These are phyloP conservation scores for Volvox reticuliferus DNA, from an alignment of 139 green algal genomes.

Conservation along the genomic window DNA sequence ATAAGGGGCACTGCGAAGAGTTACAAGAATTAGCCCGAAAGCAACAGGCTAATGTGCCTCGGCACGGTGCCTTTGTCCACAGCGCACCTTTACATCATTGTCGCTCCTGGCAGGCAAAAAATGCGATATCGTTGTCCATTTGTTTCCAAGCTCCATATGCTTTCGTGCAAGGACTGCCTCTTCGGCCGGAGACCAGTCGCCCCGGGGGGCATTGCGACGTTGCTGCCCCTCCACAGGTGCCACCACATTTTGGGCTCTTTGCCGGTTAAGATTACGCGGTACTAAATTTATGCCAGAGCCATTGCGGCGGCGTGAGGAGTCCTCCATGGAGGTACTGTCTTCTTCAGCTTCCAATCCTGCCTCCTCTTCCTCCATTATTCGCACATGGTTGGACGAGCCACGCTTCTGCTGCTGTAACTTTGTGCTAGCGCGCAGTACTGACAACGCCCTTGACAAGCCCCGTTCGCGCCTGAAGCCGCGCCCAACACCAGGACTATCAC, in stretches of 20 bases:
- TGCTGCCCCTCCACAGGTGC: not conserved
- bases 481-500: not conserved
- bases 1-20: no score
- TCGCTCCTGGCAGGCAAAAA: conserved; percentile 17
- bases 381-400: not conserved
- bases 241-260: not conserved
- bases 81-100: conserved; percentile 34
- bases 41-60: no score
- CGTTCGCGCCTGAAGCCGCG: conserved; percentile 20
- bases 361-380: conserved; percentile 9
- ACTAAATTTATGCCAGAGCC: not conserved
- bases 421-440: not conserved
- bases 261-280: not conserved
- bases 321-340: not conserved
- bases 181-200: conserved; percentile 33
- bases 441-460: not conserved
- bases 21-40: no score
- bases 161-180: conserved; percentile 21
- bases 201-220: not conserved
- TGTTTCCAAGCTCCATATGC: conserved; percentile 36
- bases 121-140: conserved; percentile 22
- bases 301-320: not conserved
- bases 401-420: not conserved
- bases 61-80: no score
- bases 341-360: not conserved